phyloP scores from a whole-genome alignment of 139 green algal species.

The Tetraselmis striata region DNA sequence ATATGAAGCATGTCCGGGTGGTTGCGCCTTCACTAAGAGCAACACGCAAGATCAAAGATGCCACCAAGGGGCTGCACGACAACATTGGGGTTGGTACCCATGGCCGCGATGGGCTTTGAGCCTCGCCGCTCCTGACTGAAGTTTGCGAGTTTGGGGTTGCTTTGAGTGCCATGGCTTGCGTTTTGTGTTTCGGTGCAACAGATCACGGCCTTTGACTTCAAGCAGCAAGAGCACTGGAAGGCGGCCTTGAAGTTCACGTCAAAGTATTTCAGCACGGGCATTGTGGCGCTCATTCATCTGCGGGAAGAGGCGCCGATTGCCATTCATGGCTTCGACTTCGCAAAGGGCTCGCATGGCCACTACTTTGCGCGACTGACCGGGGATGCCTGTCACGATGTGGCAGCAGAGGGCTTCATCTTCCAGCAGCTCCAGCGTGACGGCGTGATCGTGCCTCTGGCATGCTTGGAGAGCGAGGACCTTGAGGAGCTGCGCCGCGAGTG shows the following conservation, averaged over 20 bases:
- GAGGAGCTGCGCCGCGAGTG: background rate
- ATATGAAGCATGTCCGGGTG: background rate
- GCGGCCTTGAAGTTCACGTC: background rate
- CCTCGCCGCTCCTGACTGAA: background rate
- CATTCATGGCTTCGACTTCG: background rate
- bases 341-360: background rate
- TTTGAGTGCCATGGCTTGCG: background rate
- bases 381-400: background rate
- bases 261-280: background rate
- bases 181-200: background rate
- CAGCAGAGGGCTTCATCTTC: background rate
- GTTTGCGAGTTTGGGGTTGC: background rate
- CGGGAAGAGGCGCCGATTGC: background rate
- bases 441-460: background rate
- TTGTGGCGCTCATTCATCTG: background rate
- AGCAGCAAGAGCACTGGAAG: background rate
- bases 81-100: background rate
- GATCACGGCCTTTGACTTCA: background rate
- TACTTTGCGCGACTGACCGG: background rate
- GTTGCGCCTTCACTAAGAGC: background rate
- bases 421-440: background rate
- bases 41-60: background rate
- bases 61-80: background rate
- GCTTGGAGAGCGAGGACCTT: background rate
- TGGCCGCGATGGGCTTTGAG: background rate